Evolutionary conservation across 2,329 filamentous ascomycete genomes (phyloP), one percentile per base, ranked within the genome.

Genomic region (Cordyceps militaris): DNA sequence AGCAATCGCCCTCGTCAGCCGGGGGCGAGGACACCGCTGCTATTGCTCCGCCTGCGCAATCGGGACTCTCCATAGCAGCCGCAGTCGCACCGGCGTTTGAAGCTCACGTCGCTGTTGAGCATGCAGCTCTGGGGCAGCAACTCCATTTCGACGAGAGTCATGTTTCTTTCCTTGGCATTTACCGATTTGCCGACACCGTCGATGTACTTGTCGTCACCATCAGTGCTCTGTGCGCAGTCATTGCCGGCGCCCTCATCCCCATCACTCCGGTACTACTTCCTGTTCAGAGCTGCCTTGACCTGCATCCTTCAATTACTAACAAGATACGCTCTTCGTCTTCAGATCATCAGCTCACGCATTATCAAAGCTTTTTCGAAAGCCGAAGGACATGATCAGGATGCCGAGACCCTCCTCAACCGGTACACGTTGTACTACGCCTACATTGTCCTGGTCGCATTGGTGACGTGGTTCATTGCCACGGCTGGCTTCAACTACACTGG

Each of bases 391-490:
- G 43, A 46, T n/a, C 43, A 24, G 23, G 23, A 46, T n/a, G 21
- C 43, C 14, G 43, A 46, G 14, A 14, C 21, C 10, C 23, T 24
- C 10, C 21, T 28, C 2, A 48, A 30, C 21, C n/a, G n/a, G 24
- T 48, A 48, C 44, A n/a, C 44, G 44, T 9, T 21, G n/a, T 48
- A n/a, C 14, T 48, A 69, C 30, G 16, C 43, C 16, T 58, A 58
- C 38, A 53, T 58, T 36, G 32, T 71, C 61, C 60, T 70, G 55
- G 69, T 70, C 47, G 69, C 71, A 19, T 67, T 74, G 54, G 59
- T 65, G 13, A 66, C 58, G 66, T 73, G 40, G 63, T 73, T 6
- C 68, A 70, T 2, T 64, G 64, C 30, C 68, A 66, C 36, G 58
- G 70, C 56, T 58, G 56, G 56, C 23, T 58, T 58, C 26, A 34